Conservation (phyloP, 345 rosid genomes). For the Pugionium dolabratum region DNA sequence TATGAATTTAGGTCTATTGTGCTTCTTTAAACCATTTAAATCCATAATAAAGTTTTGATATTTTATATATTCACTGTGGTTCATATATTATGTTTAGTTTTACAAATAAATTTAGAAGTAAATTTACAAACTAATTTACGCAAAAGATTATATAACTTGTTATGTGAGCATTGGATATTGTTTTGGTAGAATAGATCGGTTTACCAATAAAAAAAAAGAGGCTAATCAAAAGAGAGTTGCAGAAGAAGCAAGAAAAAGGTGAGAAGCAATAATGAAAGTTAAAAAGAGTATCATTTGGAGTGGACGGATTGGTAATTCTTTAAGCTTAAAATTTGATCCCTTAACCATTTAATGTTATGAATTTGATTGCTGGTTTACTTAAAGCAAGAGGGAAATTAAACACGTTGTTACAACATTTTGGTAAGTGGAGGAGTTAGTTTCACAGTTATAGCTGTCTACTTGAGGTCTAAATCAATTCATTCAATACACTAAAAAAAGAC, state of each 20-base stretch:
- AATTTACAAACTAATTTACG: no score
- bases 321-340: constrained; percentile 31
- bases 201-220: constrained; percentile 3
- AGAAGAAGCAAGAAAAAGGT: constrained; percentile 33
- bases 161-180: no score
- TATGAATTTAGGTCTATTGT: neutral
- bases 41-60: no score
- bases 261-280: constrained; percentile 40
- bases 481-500: constrained; percentile 31
- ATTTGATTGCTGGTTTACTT: constrained; percentile 31
- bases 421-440: constrained; percentile 5
- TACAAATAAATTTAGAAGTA: no score
- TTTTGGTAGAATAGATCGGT: neutral
- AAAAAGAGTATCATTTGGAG: constrained; percentile 19
- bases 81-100: no score
- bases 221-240: constrained; percentile 24
- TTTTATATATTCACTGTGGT: no score
- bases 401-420: neutral
- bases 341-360: constrained; percentile 35
- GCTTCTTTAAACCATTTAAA: no score
- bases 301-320: constrained; percentile 34
- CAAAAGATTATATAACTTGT: no score
- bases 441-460: constrained; percentile 17
- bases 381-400: constrained; percentile 35
- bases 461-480: constrained; percentile 34